Conservation (phyloP, 768 basidiomycete species). For the Psilocybe cyanescens region DNA sequence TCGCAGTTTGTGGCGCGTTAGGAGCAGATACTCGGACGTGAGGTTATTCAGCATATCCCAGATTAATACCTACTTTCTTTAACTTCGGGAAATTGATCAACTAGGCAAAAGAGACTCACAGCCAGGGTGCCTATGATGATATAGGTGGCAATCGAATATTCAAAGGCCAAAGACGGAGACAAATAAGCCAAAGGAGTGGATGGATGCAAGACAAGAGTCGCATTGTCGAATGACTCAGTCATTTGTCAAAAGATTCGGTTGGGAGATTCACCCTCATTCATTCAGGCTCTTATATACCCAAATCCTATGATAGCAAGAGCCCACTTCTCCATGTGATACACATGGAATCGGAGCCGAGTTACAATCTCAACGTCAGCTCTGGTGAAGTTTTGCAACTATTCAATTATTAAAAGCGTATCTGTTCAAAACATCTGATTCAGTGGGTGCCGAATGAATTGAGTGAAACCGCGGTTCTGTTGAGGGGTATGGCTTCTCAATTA, state of each 20-base stretch:
- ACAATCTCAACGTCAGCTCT: background rate
- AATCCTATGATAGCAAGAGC: background rate
- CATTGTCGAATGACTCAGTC: background rate
- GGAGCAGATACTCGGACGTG: background rate
- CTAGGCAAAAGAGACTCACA: background rate
- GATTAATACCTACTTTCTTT: background rate
- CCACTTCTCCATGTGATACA: background rate
- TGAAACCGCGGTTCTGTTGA: too few species aligned
- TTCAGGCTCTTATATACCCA: background rate
- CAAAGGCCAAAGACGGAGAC: background rate
- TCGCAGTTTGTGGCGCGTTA: background rate
- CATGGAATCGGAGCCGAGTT: background rate
- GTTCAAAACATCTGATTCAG: too few species aligned
- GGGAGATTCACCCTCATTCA: too few species aligned
- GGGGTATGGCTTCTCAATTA: too few species aligned
- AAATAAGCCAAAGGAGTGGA: background rate
- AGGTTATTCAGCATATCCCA: background rate
- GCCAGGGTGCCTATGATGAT: background rate
- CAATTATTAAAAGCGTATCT: too few species aligned
- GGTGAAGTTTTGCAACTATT: too few species aligned
- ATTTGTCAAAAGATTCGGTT: background rate
- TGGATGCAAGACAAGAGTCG: background rate
- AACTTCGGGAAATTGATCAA: background rate
- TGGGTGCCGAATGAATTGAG: too few species aligned
- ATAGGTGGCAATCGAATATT: background rate